Evolutionary conservation across 352 stramenopile genomes (phyloP).

Genomic region (Phytophthora podocarpi): DNA sequence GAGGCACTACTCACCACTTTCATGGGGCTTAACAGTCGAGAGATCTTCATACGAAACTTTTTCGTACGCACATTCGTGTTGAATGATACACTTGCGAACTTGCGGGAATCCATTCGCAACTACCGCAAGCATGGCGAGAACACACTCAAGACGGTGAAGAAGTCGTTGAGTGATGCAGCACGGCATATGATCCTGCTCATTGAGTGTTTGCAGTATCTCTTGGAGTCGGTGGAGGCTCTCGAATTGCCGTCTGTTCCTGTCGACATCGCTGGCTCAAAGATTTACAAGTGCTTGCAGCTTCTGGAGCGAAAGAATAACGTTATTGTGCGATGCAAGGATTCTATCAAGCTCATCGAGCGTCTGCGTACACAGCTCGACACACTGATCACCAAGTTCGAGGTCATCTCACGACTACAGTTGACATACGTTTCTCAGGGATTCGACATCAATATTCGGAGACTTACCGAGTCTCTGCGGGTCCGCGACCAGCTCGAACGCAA

Average conservation of each 20-base stretch:
- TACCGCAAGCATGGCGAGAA: slow-evolving; percentile 88
- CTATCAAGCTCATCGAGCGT: slow-evolving; percentile 95
- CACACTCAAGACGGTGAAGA: slow-evolving; percentile 68
- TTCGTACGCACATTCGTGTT: slow-evolving; percentile 96
- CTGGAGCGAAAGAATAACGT: slow-evolving; percentile 91
- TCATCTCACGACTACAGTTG: slow-evolving; percentile 90
- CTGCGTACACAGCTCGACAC: slow-evolving; percentile 93
- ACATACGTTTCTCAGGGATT: slow-evolving; percentile 87
- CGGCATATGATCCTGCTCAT: slow-evolving; percentile 97
- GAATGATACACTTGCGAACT: slow-evolving; percentile 91
- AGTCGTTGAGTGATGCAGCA: slow-evolving; percentile 90
- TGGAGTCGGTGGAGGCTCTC: slow-evolving; percentile 94
- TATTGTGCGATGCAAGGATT: slow-evolving; percentile 91
- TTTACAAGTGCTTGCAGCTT: slow-evolving; percentile 95
- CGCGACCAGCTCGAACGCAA: slow-evolving; percentile 63
- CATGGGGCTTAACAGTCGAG: slow-evolving; percentile 95
- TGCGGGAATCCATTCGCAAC: slow-evolving; percentile 89
- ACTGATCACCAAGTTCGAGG: slow-evolving; percentile 91
- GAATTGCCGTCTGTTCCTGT: slow-evolving; percentile 60
- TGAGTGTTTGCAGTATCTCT: slow-evolving; percentile 96
- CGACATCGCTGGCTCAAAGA: slow-evolving; percentile 60
- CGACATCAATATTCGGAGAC: slow-evolving; percentile 88
- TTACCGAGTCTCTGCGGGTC: slow-evolving; percentile 77
- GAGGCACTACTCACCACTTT: slow-evolving; percentile 96
- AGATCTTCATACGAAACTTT: slow-evolving; percentile 98